Conservation (phyloP, 164 flowering plant species). For the Annona cherimola region DNA sequence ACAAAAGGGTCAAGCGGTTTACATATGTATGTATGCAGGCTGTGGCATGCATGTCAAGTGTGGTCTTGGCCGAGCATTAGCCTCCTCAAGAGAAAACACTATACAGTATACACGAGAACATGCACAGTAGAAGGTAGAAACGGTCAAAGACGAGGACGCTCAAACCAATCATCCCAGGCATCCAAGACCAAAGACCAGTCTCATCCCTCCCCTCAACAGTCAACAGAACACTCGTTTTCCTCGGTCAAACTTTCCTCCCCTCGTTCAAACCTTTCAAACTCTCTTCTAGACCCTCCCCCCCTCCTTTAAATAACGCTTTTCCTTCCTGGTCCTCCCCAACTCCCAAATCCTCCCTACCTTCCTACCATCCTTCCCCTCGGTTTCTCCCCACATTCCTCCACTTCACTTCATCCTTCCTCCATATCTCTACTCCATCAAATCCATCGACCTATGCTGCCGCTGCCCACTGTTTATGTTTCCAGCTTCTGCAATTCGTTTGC, state of each 20-base stretch:
- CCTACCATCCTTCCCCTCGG: neutral
- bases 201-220: neutral
- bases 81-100: too few relatives aligned
- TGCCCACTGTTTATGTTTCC: too few relatives aligned
- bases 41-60: too few relatives aligned
- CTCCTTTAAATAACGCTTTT: neutral
- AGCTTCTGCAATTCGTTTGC: too few relatives aligned
- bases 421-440: too few relatives aligned
- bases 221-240: conserved; percentile 5
- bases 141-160: conserved; percentile 3
- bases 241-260: conserved; percentile 26
- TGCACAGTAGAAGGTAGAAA: neutral
- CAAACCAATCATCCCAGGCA: conserved; percentile 5
- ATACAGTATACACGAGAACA: too few relatives aligned
- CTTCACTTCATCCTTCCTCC: too few relatives aligned
- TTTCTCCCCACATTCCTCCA: neutral
- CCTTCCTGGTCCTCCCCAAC: neutral
- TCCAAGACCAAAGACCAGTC: conserved; percentile 45
- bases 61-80: too few relatives aligned
- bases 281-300: neutral
- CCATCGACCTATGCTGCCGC: too few relatives aligned
- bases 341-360: neutral
- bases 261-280: neutral
- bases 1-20: too few relatives aligned
- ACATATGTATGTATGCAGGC: too few relatives aligned